Evolutionary conservation across 176 grass and related monocot genomes (phyloP), one percentile per base, ranked within the genome.

Genomic region (Poa annua): DNA sequence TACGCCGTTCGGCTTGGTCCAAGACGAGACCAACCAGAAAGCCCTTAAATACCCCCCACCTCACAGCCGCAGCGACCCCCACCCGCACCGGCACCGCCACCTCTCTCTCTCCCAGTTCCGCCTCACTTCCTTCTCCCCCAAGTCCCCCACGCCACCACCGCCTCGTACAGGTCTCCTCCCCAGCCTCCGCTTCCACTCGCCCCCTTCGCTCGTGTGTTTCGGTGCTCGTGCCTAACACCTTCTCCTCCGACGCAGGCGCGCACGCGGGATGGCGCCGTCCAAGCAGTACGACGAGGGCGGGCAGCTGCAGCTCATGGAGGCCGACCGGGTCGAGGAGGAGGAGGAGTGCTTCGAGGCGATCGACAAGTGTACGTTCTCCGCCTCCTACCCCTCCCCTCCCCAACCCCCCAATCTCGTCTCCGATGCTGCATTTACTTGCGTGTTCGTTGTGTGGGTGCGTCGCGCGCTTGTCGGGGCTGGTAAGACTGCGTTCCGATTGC

Each of bases 321-420:
- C 77, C n/a, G 90, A 93, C 57, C 81, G 79, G 67, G 39, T 71
- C 17, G 91, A 94, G 13, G 95, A 93, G 19, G 95, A 97, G 83
- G 89, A 95, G 56, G 92, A 95, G 74, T 85, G 75, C 92, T 98
- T 98, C 72, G 92, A 95, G 84, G 80, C 95, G 24, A 94, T 97
- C 70, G 95, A 97, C 47, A 94, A 92, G 89, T 51, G 95, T 94
- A 84, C 38, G 71, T 50, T 32, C 83, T 2, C 49, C 75, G 15
- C 17, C 39, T 21, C 64, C 3, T 14, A 61, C 54, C 55, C 51
- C 44, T 19, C 55, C 17, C 39, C 6, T 39, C 29, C 80, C 44
- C 19, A 45, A 25, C 51, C 47, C 38, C 11, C 48, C 47, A 1
- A 19, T 44, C 36, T 54, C 73, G n/a, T 64, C 64, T 57, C 77